These are phyloP conservation scores for Exophiala sp. DNA, from an alignment of 2,329 filamentous ascomycete species.

Conservation along the genomic window DNA sequence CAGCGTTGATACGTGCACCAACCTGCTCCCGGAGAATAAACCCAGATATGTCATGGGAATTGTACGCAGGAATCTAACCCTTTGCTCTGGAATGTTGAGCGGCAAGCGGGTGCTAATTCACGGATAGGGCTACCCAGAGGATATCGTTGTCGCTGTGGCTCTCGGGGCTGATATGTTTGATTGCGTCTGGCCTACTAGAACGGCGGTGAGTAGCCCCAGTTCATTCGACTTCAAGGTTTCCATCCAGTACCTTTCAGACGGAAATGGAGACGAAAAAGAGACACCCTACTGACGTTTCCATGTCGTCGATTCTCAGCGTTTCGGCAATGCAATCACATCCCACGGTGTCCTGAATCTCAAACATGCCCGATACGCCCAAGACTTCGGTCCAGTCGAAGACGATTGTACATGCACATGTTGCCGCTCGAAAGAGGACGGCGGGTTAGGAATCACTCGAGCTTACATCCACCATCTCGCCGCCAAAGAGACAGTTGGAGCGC, in stretches of 20 bases:
- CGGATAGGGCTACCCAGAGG: conserved; percentile 79
- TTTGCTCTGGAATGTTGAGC: background rate
- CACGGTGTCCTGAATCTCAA: conserved; percentile 78
- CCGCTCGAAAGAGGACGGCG: conserved; percentile 55
- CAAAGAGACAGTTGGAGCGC: conserved; percentile 91
- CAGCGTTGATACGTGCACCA: conserved; percentile 74
- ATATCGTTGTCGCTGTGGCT: conserved; percentile 86
- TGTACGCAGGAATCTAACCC: conserved; percentile 38
- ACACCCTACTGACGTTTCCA: too few species aligned
- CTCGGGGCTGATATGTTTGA: conserved; percentile 99
- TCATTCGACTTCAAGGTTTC: background rate
- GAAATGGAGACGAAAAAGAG: too few species aligned
- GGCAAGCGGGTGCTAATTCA: conserved; percentile 4
- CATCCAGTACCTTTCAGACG: too few species aligned
- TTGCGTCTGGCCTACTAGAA: conserved; percentile 96
- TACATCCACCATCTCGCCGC: conserved; percentile 86
- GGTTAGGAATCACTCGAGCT: conserved; percentile 75
- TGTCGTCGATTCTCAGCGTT: too few species aligned
- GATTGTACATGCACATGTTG: conserved; percentile 79
- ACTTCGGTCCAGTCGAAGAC: conserved; percentile 78
- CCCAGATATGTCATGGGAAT: conserved; percentile 99
- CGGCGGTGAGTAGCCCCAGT: conserved; percentile 53
- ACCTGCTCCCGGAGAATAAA: conserved; percentile 77
- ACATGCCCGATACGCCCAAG: conserved; percentile 65
- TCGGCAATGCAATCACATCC: conserved; percentile 86